Conservation (phyloP, 306 rosid species). For the Trichosanthes truncata region DNA sequence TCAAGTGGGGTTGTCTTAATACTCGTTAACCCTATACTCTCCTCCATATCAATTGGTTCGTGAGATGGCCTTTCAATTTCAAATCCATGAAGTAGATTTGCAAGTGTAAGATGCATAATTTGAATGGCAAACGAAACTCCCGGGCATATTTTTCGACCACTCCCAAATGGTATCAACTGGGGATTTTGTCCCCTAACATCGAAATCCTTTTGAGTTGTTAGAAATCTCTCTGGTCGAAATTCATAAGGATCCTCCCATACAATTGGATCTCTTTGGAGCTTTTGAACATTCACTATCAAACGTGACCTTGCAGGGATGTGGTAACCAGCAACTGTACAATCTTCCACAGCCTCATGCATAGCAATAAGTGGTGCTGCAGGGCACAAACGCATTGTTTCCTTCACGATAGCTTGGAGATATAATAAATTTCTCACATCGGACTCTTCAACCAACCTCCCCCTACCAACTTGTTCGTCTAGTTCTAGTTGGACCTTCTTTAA, state of each 20-base stretch:
- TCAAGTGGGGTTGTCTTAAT: background rate
- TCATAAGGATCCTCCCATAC: conserved; percentile 33
- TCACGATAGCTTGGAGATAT: conserved; percentile 40
- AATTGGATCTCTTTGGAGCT: conserved; percentile 49
- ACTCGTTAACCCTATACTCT: background rate
- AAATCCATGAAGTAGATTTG: background rate
- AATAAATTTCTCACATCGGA: conserved; percentile 26
- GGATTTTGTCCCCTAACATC: background rate
- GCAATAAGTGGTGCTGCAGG: conserved; percentile 47
- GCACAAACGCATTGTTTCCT: conserved; percentile 39
- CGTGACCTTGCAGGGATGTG: conserved; percentile 41
- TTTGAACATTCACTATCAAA: conserved; percentile 40
- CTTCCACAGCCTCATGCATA: conserved; percentile 42
- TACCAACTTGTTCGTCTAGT: conserved; percentile 37
- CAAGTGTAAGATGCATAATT: background rate
- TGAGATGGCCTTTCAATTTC: background rate
- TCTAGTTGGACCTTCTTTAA: conserved; percentile 41
- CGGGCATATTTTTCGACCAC: background rate
- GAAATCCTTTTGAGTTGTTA: background rate
- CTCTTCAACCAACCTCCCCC: conserved; percentile 31
- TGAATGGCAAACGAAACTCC: background rate
- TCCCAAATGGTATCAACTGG: background rate
- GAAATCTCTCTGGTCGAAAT: conserved; percentile 44
- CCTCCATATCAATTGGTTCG: background rate
- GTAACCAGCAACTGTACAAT: conserved; percentile 39